Evolutionary conservation across 1,139 yeast genomes (phyloP).

Genomic region (Pichia sp.): DNA sequence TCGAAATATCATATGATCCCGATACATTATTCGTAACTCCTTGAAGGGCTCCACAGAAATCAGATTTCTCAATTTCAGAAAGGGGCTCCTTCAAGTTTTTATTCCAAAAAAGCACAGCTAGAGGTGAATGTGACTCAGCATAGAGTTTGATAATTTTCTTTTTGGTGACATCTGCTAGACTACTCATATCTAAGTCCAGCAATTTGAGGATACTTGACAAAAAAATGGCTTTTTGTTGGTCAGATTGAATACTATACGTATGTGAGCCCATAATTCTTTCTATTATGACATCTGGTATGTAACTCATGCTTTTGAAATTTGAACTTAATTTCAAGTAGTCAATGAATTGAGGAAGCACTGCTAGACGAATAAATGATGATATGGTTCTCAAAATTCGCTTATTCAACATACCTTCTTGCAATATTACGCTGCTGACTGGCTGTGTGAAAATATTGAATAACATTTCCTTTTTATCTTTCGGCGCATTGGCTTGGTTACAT

Average conservation of each 20-base stretch:
- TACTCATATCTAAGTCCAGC: conserved; percentile 6
- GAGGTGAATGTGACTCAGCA: conserved; percentile 23
- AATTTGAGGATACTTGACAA: conserved; percentile 13
- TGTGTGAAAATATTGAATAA: conserved; percentile 25
- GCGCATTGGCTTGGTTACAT: conserved; percentile 16
- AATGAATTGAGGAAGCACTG: conserved; percentile 23
- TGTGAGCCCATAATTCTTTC: conserved; percentile 7
- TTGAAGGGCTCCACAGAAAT: neutral
- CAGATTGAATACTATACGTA: conserved; percentile 1
- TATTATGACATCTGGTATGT: conserved; percentile 9
- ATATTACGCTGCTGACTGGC: conserved; percentile 17
- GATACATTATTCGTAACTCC: conserved; percentile 6
- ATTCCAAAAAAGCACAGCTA: conserved; percentile 25
- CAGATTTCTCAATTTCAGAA: conserved; percentile 11
- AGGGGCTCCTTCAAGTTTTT: conserved; percentile 11
- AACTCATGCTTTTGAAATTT: conserved; percentile 8
- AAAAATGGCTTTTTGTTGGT: conserved; percentile 10
- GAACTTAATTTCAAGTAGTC: conserved; percentile 20
- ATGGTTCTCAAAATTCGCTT: conserved; percentile 11
- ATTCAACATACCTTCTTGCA: conserved; percentile 14
- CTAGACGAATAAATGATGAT: conserved; percentile 18
- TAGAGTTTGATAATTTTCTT: conserved; percentile 17
- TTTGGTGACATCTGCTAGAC: conserved; percentile 14
- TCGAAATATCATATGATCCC: conserved; percentile 9
- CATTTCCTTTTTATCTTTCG: conserved; percentile 18